A percentile compares a stretch with the other conserved stretches of the same genome.
Evolutionary conservation across 139 green algal species (phyloP).

Genomic region (Limnomonas spitsbergensis): DNA sequence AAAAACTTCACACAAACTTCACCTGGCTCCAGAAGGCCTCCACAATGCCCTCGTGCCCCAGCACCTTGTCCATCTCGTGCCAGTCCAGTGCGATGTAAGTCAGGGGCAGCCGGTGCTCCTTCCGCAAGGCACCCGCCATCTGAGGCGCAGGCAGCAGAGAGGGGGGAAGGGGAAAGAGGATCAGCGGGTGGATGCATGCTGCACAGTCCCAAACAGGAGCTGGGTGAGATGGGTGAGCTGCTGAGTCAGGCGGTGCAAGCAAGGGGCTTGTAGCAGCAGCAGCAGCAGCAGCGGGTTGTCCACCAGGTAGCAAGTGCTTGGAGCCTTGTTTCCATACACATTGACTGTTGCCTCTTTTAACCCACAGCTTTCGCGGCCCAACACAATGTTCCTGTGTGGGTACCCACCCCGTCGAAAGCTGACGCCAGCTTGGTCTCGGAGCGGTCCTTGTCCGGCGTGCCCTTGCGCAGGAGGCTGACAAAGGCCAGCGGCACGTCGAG

Average conservation of each 20-base stretch:
- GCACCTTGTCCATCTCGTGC: slow-evolving; percentile 87
- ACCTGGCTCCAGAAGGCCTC: slow-evolving; percentile 83
- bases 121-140: slow-evolving; percentile 55
- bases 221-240: too few species aligned
- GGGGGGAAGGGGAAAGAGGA: not conserved
- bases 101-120: slow-evolving; percentile 42
- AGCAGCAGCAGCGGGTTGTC: too few species aligned
- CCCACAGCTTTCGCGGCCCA: too few species aligned
- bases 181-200: not conserved
- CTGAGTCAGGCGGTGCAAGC: too few species aligned
- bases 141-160: slow-evolving; percentile 21
- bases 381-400: too few species aligned
- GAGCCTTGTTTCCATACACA: too few species aligned
- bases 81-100: slow-evolving; percentile 82
- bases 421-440: slow-evolving; percentile 59
- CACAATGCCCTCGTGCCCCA: slow-evolving; percentile 81
- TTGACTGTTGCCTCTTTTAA: too few species aligned
- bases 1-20: too few species aligned
- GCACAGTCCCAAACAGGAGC: too few species aligned
- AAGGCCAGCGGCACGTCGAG: slow-evolving; percentile 74
- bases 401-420: slow-evolving; percentile 50
- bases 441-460: slow-evolving; percentile 53
- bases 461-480: slow-evolving; percentile 91
- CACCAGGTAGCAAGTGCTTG: too few species aligned
- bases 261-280: too few species aligned